Percentiles rank a stretch among this genome's conserved stretches.
Conservation (phyloP, 164 flowering plant genomes). For the Platanus orientalis region DNA sequence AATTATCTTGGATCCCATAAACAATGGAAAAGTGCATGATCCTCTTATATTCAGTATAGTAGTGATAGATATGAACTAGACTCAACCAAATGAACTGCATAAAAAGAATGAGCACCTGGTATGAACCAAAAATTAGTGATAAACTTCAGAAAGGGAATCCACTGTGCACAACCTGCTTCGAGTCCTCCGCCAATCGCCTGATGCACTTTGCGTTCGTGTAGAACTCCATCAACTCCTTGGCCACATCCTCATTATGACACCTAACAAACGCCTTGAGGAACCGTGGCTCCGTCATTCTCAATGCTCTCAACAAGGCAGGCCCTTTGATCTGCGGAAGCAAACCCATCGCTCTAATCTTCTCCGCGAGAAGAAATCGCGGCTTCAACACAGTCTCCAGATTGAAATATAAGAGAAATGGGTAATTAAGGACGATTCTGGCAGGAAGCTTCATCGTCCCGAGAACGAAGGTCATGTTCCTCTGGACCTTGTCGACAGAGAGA, state of each 20-base stretch:
- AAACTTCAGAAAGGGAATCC: constrained; percentile 55
- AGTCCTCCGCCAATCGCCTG: constrained; percentile 49
- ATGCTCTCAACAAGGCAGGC: constrained; percentile 31
- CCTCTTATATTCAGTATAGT: too few relatives aligned
- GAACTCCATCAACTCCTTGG: constrained; percentile 34
- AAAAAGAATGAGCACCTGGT: too few relatives aligned
- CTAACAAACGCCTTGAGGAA: constrained; percentile 41
- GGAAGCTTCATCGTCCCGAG: constrained; percentile 47
- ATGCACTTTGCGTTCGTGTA: constrained; percentile 40
- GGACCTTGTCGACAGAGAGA: constrained; percentile 55
- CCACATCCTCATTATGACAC: constrained; percentile 42
- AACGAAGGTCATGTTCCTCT: constrained; percentile 63
- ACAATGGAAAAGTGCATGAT: too few relatives aligned
- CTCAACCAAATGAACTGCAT: too few relatives aligned
- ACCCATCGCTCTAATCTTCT: constrained; percentile 46
- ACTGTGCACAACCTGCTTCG: constrained; percentile 23
- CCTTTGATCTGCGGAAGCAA: constrained; percentile 42
- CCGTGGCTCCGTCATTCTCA: constrained; percentile 58
- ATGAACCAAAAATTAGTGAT: too few relatives aligned
- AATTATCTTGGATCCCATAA: too few relatives aligned
- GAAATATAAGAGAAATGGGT: constrained; percentile 38
- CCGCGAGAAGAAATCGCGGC: constrained; percentile 42
- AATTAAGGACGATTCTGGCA: constrained; percentile 27
- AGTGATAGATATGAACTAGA: too few relatives aligned
- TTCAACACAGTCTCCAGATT: constrained; percentile 49